phyloP scores from a whole-genome alignment of 257 asterid species.

The Fraxinus anomala region DNA sequence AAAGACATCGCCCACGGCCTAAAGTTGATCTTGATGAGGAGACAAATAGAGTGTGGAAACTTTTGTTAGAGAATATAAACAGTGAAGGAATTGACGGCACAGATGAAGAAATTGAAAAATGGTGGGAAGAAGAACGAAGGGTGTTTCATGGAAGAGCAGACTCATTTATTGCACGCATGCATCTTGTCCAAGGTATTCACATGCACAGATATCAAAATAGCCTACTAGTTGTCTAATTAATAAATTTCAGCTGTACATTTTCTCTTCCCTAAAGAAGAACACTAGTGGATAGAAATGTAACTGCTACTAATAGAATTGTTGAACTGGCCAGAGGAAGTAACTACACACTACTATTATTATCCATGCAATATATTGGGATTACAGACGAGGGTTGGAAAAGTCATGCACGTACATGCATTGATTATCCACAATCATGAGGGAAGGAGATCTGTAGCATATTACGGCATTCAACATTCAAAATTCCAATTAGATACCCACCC shows the following conservation, averaged over 20 bases:
- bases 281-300: background rate
- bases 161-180: constrained; percentile 63
- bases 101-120: constrained; percentile 46
- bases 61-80: constrained; percentile 52
- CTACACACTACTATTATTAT: background rate
- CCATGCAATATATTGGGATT: background rate
- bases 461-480: background rate
- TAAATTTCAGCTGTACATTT: background rate
- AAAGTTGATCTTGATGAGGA: constrained; percentile 58
- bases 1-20: constrained; percentile 40
- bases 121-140: constrained; percentile 57
- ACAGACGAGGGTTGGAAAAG: background rate
- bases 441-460: background rate
- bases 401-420: background rate
- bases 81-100: constrained; percentile 56
- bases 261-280: background rate
- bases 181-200: constrained; percentile 53
- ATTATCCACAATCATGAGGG: background rate
- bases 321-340: background rate
- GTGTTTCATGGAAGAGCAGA: constrained; percentile 55
- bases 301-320: background rate
- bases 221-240: background rate
- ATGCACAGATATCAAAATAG: constrained; percentile 2
- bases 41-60: constrained; percentile 58
- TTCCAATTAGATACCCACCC: background rate